These are phyloP conservation scores for Umbelopsis isabellina DNA, from an alignment of 192 early-diverging fungal species.

Conservation along the genomic window DNA sequence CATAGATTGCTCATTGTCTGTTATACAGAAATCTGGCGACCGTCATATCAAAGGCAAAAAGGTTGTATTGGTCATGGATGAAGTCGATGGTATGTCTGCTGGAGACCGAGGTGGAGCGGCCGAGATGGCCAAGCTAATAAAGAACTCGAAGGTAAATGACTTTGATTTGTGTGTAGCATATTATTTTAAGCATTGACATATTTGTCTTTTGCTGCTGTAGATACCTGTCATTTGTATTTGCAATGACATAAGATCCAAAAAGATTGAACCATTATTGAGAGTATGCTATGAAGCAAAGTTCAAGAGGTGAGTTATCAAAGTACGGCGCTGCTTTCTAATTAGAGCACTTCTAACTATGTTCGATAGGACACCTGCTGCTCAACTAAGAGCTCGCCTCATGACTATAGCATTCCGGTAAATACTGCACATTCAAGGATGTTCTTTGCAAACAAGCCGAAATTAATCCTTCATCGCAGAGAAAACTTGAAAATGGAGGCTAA, in stretches of 20 bases:
- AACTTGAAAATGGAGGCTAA: constrained; percentile 74
- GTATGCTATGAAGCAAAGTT: constrained; percentile 86
- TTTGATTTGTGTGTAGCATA: neutral
- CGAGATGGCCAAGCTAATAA: constrained; percentile 89
- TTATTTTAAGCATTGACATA: neutral
- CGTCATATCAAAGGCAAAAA: constrained; percentile 40
- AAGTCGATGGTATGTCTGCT: constrained; percentile 98
- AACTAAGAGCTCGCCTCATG: constrained; percentile 75
- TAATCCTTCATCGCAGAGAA: constrained; percentile 56
- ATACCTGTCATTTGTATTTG: constrained; percentile 99
- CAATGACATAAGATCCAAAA: constrained; percentile 89
- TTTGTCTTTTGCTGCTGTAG: constrained; percentile 26
- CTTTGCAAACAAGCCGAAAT: too few relatives aligned
- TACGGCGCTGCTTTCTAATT: constrained; percentile 12
- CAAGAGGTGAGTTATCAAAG: constrained; percentile 45
- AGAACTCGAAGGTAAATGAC: constrained; percentile 72
- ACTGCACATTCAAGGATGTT: neutral
- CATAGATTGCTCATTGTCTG: neutral
- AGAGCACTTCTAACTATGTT: constrained; percentile 24
- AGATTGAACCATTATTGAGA: constrained; percentile 82
- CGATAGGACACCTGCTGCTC: constrained; percentile 64
- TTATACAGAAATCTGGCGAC: neutral
- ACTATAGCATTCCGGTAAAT: constrained; percentile 70
- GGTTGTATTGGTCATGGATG: constrained; percentile 95
- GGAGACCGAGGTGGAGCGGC: constrained; percentile 92